Evolutionary conservation across 768 basidiomycete species (phyloP).

Genomic region (Lactarius psammicola): DNA sequence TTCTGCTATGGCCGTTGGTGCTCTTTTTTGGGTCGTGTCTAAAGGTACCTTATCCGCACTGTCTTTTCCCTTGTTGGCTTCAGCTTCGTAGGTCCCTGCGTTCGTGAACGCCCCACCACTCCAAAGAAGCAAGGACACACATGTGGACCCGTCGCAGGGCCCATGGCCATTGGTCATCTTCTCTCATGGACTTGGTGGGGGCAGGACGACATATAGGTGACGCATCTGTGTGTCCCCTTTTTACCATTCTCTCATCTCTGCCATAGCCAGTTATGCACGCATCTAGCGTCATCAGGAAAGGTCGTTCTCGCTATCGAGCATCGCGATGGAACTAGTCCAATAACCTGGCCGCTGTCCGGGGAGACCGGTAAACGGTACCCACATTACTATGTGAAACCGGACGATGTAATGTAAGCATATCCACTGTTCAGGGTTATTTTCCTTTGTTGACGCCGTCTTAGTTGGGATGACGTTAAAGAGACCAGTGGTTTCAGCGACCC

Average conservation of each 20-base stretch:
- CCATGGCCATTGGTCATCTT: constrained; percentile 82
- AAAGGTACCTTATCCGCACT: constrained; percentile 9
- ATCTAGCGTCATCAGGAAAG: constrained; percentile 72
- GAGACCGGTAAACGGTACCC: constrained; percentile 35
- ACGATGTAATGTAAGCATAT: constrained; percentile 51
- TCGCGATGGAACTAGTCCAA: constrained; percentile 73
- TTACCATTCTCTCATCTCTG: neutral
- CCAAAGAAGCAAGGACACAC: neutral
- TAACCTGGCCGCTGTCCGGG: constrained; percentile 41
- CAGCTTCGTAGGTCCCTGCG: constrained; percentile 12
- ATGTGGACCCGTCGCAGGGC: neutral
- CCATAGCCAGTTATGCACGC: constrained; percentile 63
- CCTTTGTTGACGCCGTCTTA: constrained; percentile 17
- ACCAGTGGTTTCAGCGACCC: constrained; percentile 30
- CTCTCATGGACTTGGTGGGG: constrained; percentile 81
- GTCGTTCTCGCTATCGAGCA: constrained; percentile 84
- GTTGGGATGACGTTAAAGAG: constrained; percentile 34
- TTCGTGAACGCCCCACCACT: constrained; percentile 22
- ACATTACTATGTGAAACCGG: constrained; percentile 54
- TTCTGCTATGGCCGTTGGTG: constrained; percentile 23
- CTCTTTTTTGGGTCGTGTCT: constrained; percentile 19
- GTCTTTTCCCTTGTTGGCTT: neutral
- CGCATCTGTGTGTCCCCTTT: constrained; percentile 1
- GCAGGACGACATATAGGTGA: constrained; percentile 66
- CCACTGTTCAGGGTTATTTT: neutral